A percentile compares a stretch with the other conserved stretches of the same genome.
These are phyloP conservation scores for Macrotyloma uniflorum DNA, from an alignment of 306 rosid genomes.

Conservation along the genomic window DNA sequence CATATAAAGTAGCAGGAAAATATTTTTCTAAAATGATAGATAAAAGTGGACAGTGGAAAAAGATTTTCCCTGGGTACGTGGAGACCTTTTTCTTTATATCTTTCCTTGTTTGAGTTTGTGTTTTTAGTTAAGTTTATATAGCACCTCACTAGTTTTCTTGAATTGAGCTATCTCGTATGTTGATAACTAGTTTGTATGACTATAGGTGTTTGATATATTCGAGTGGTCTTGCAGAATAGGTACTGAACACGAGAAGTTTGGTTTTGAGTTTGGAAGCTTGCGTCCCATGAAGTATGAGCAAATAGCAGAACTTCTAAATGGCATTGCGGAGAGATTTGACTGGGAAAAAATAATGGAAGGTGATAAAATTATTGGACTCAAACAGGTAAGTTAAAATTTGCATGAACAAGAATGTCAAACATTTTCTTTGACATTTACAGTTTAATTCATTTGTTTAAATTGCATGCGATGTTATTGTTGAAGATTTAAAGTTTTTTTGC, in stretches of 20 bases:
- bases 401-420: background rate
- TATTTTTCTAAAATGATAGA: background rate
- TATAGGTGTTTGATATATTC: constrained; percentile 26
- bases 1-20: background rate
- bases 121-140: constrained; percentile 6
- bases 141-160: constrained; percentile 17
- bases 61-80: constrained; percentile 7
- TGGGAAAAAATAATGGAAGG: constrained; percentile 97
- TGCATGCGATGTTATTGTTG: constrained; percentile 16
- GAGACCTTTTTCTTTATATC: background rate
- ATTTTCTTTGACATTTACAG: constrained; percentile 19
- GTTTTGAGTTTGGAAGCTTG: constrained; percentile 78
- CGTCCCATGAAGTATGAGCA: constrained; percentile 86
- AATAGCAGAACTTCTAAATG: constrained; percentile 79
- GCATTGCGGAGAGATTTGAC: constrained; percentile 92
- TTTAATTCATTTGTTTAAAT: constrained; percentile 13
- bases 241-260: constrained; percentile 99
- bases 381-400: constrained; percentile 61
- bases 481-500: background rate
- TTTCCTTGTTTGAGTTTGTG: constrained; percentile 20
- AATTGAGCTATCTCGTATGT: constrained; percentile 1
- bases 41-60: background rate
- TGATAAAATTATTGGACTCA: constrained; percentile 89
- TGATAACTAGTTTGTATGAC: constrained; percentile 6
- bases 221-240: constrained; percentile 77